Evolutionary conservation across 2,329 filamentous ascomycete species (phyloP).

Genomic region (Apiospora aurea): DNA sequence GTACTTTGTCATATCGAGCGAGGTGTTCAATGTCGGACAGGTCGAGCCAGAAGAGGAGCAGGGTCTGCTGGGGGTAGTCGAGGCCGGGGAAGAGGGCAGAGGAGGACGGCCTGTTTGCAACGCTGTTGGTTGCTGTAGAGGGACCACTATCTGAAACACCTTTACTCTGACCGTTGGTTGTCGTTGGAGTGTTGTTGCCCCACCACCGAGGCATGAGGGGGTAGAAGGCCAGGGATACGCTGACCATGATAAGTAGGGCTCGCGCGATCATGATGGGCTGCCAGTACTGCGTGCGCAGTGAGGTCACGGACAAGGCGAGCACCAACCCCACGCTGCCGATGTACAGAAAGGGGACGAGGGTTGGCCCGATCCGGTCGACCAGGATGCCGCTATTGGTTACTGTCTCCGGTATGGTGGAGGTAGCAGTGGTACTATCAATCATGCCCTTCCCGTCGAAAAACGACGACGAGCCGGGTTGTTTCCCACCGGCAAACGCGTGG

Average conservation of each 20-base stretch:
- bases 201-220: no score
- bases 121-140: rapidly evolving
- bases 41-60: conserved; percentile 23
- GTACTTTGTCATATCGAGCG: not conserved
- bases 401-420: no score
- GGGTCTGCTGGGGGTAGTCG: conserved; percentile 5
- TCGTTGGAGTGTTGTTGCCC: not conserved
- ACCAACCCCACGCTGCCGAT: no score
- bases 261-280: no score
- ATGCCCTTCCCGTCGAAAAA: no score
- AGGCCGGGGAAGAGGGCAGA: conserved; percentile 9
- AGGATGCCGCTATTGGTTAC: no score
- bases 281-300: no score
- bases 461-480: not conserved
- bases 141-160: not conserved
- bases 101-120: not conserved
- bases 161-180: not conserved
- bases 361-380: no score
- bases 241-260: no score
- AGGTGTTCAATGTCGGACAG: conserved; percentile 18
- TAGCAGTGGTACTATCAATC: not conserved
- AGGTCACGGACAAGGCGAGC: no score
- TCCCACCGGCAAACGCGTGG: not conserved
- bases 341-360: no score
- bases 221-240: no score